Evolutionary conservation across 441 rosid species (phyloP), one percentile per base, ranked within the genome.

Genomic region (Codiaeum variegatum): DNA sequence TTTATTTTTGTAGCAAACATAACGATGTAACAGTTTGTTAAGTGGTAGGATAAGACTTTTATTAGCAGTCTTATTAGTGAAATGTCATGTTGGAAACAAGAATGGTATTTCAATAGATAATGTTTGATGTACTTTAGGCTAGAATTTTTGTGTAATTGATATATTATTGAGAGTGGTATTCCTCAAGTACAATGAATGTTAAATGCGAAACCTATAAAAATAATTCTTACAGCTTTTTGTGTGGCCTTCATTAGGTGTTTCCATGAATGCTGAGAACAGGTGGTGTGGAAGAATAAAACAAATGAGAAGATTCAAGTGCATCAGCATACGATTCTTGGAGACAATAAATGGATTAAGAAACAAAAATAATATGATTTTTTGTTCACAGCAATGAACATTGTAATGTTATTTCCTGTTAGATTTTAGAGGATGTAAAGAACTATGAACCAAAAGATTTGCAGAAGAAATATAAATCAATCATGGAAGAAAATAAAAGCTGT

Each of bases 231-330:
- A 16, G 24, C 18, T n/a, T n/a, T n/a, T 29, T 66, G 23, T 66
- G 21, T 46, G 26, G 56, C 19, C 26, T 52, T 32, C 26, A 51
- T 29, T 31, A 51, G 61, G 46, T n/a, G 13, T 51, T 52, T 52
- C 18, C 62, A 52, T 52, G 71, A 34, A 32, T 31, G 28, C 32
- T 52, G 71, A 32, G 61, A 52, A 32, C 46, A 38, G 62, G 31
- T 8, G 62, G 31, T 8, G 15, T n/a, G 5, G 24, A 23, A 24
- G 72, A 31, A 36, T 18, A 15, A 24, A 23, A 23, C 10, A 28
- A 69, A 38, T 13, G 60, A 67, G 56, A 44, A 66, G 54, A 2
- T 18, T 46, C 34, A 15, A 26, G 9, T 26, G 62, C 7, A 19
- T 23, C 9, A 3, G 56, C 56, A 51, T 58, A 5, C 7, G 16